These are phyloP conservation scores for Dactylonectria estremocensis DNA, from an alignment of 2,329 filamentous ascomycete species.

Conservation along the genomic window DNA sequence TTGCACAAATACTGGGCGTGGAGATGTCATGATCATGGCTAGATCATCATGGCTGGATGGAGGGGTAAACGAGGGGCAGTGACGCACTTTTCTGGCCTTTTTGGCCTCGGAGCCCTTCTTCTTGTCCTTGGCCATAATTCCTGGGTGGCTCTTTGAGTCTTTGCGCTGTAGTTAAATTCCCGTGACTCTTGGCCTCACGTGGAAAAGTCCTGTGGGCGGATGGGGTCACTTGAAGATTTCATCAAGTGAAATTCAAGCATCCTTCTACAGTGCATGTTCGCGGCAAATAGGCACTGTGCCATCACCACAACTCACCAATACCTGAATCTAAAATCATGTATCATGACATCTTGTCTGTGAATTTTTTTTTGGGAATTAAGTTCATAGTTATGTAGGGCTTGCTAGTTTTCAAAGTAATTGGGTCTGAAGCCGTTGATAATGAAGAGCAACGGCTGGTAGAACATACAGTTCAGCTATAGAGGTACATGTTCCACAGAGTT, in stretches of 20 bases:
- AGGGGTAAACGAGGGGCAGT: constrained; percentile 42
- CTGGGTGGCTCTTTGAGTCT: constrained; percentile 2
- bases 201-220: constrained; percentile 45
- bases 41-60: constrained; percentile 31
- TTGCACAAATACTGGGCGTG: constrained; percentile 28
- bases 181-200: constrained; percentile 29
- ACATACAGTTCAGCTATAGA: neutral
- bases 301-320: neutral
- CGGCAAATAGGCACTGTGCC: constrained; percentile 10
- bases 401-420: no score
- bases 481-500: neutral
- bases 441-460: neutral
- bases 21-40: constrained; percentile 29
- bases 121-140: constrained; percentile 67
- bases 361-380: no score
- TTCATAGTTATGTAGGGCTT: no score
- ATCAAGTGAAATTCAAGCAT: constrained; percentile 48
- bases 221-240: constrained; percentile 45
- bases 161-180: constrained; percentile 23
- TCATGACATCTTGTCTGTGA: no score
- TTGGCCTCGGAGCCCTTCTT: constrained; percentile 65
- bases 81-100: constrained; percentile 64
- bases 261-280: constrained; percentile 37
- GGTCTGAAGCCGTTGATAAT: neutral
- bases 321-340: neutral